Evolutionary conservation across 225 moss, liverwort and hornwort genomes (phyloP), one percentile per base, ranked within the genome.

Genomic region (Polytrichum formosum): DNA sequence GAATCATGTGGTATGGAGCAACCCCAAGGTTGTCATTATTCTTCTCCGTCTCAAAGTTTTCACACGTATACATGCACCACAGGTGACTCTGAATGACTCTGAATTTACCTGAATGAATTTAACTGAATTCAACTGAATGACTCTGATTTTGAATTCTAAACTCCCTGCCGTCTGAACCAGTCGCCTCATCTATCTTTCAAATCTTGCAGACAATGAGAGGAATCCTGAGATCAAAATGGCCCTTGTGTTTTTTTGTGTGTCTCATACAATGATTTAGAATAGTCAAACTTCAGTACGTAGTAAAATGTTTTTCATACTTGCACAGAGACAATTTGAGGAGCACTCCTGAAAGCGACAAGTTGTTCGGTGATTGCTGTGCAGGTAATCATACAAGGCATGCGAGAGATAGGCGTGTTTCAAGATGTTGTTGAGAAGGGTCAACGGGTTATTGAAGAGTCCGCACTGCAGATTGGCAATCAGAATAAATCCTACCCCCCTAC

Each of bases 301-400:
- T 9, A 8, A 35, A 29, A 2, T 9, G 8, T 8, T 9, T 33
- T 9, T 35, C 9, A 35, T 3, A 13, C 46, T 7, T 10, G 3
- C 2, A 46, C 16, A 3, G 16, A 0, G 13, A 16, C 10, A 37
- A 37, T 9, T 58, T 58, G 58, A 58, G 31, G 20, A 26, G 66
- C 66, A 31, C 28, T 30, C n/a, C 22, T 67, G 19, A 26, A 67
- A 67, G 6, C 19, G 31, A 16, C 46, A 46, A 18, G n/a, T 29
- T 19, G 27, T 23, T 25, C 1, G 59, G 23, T 59, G 58, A 23
- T 8, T 21, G 22, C 59, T 23, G 56, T 56, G 55, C 68, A 74
- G 65, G 30, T 74, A 25, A 66, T 74, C 26, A 74, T 74, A 26
- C 73, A 74, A 65, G 66, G 73, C 9, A 16, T 74, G 66, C 26